Evolutionary conservation across 192 early-diverging fungal genomes (phyloP), one percentile per base, ranked within the genome.

Genomic region (Endogone sp.): DNA sequence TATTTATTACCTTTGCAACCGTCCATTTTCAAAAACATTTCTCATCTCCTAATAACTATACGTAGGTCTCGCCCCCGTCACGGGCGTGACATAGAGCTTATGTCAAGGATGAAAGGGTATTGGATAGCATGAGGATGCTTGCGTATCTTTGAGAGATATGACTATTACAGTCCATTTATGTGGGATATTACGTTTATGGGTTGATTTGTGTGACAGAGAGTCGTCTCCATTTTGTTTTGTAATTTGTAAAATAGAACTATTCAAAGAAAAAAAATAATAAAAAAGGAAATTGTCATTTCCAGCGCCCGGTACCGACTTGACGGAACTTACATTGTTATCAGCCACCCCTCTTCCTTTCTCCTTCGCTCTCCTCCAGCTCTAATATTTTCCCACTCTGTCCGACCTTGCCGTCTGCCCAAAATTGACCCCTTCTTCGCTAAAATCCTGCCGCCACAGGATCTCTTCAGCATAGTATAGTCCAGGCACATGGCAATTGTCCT

Each of bases 381-480:
- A n/a, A n/a, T n/a, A n/a, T n/a, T n/a, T n/a, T n/a, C n/a, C n/a
- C n/a, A n/a, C n/a, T n/a, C n/a, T n/a, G n/a, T n/a, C n/a, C n/a
- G n/a, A n/a, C n/a, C 37, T 49, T 16, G 16, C 6, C 37, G 37
- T 16, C 37, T 49, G 37, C 37, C 37, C 37, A 49, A 79, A 61
- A 3, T 78, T 74, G 75, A 96, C 84, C 24, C 95, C 94, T 62
- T 93, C 88, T 16, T 88, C 81, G 71, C 86, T 90, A 78, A 96
- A 98, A 73, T 92, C 84, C 75, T 98, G 96, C 13, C 87, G 75
- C 68, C 84, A 88, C 3, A 90, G 68, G 22, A 89, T 64, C 71
- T 95, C 95, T 54, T 84, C 75, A 37, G 87, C 78, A 71, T 89
- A 95, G 22, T 72, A 72, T 2, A 68, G 67, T 29, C 84, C 78